These are phyloP conservation scores for Linnemannia elongata DNA, from an alignment of 192 early-diverging fungal genomes.

Conservation along the genomic window DNA sequence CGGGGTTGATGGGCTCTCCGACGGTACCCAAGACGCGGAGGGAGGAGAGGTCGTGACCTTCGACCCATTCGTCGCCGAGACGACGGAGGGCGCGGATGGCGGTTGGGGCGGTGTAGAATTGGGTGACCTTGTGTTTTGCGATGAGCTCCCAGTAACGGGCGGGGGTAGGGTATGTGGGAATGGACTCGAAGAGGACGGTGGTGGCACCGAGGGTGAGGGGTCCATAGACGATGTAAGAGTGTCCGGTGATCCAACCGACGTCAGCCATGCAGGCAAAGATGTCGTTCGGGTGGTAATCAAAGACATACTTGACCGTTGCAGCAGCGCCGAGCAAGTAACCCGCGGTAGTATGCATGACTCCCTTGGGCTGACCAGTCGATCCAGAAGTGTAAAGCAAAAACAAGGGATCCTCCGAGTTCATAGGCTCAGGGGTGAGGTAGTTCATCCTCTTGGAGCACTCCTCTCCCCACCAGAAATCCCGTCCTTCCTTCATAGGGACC, in stretches of 20 bases:
- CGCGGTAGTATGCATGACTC: slow-evolving; percentile 94
- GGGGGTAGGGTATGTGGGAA: slow-evolving; percentile 93
- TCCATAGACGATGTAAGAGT: slow-evolving; percentile 95
- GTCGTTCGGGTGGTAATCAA: slow-evolving; percentile 93
- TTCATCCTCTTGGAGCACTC: slow-evolving; percentile 85
- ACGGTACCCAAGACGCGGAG: slow-evolving; percentile 95
- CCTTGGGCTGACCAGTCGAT: slow-evolving; percentile 92
- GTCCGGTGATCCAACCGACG: slow-evolving; percentile 92
- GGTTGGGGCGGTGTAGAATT: slow-evolving; percentile 98
- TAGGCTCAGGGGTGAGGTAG: slow-evolving; percentile 88
- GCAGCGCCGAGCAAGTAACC: slow-evolving; percentile 96
- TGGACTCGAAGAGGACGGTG: slow-evolving; percentile 94
- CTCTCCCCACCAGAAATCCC: slow-evolving; percentile 98
- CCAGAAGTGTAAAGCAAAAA: slow-evolving; percentile 97
- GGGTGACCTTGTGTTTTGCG: slow-evolving; percentile 92
- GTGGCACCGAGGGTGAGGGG: slow-evolving; percentile 89
- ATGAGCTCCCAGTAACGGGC: slow-evolving; percentile 88
- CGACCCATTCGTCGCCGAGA: slow-evolving; percentile 83
- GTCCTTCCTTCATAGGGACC: slow-evolving; percentile 79
- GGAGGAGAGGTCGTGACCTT: slow-evolving; percentile 82
- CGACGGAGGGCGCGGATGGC: slow-evolving; percentile 96
- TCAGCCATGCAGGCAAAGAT: slow-evolving; percentile 96
- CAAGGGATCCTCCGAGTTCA: slow-evolving; percentile 93
- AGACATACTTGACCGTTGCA: slow-evolving; percentile 90
- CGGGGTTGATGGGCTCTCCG: slow-evolving; percentile 98